phyloP scores from a whole-genome alignment of 2,329 filamentous ascomycete species.

The Endoconidiophora laricicola region DNA sequence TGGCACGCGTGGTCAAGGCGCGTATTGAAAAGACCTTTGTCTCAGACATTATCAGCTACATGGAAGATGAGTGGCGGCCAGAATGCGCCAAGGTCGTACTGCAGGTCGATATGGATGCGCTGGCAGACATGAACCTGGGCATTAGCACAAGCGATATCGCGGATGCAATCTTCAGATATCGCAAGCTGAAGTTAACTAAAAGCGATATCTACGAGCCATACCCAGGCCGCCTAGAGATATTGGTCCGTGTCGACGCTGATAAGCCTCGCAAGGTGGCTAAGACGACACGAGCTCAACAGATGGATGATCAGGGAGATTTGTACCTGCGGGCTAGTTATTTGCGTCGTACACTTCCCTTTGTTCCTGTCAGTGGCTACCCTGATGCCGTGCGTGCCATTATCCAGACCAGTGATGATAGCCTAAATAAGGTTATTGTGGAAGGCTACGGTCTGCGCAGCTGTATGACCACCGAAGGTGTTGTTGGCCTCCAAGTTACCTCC shows the following conservation, averaged over 20 bases:
- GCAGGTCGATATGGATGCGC: constrained; percentile 61
- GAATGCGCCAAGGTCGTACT: constrained; percentile 62
- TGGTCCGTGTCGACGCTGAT: constrained; percentile 42
- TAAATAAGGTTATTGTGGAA: constrained; percentile 70
- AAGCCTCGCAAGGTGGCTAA: constrained; percentile 30
- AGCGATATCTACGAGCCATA: constrained; percentile 45
- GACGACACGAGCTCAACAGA: constrained; percentile 25
- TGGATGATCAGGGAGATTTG: constrained; percentile 29
- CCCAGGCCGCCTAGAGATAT: constrained; percentile 52
- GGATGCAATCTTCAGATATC: constrained; percentile 59
- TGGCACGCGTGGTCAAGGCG: constrained; percentile 79
- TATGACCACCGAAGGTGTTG: constrained; percentile 85
- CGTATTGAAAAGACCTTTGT: constrained; percentile 91
- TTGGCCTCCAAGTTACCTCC: constrained; percentile 55
- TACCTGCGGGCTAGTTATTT: constrained; percentile 70
- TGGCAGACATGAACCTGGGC: constrained; percentile 68
- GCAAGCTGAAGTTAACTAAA: constrained; percentile 61
- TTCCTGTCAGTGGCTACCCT: constrained; percentile 82
- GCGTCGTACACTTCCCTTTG: constrained; percentile 61
- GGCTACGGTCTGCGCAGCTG: constrained; percentile 80
- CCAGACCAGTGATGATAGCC: constrained; percentile 54
- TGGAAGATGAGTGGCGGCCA: constrained; percentile 79
- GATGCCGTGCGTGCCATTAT: constrained; percentile 79
- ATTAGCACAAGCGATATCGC: constrained; percentile 59
- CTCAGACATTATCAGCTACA: constrained; percentile 59